Conservation (phyloP, 805 yeast species). For the Metschnikowia kunwiensis region DNA sequence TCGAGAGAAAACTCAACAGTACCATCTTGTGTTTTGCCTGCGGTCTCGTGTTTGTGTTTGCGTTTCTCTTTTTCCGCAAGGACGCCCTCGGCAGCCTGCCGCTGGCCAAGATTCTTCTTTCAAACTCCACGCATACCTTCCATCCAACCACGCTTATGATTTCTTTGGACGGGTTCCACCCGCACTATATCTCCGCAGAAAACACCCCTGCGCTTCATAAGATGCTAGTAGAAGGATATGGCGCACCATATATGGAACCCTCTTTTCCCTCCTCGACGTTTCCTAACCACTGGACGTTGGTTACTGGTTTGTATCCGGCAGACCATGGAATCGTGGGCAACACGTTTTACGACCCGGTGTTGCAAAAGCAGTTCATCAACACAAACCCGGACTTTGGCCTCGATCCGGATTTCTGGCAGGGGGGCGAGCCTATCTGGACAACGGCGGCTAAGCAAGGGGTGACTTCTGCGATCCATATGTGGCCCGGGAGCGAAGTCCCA, state of each 20-base stretch:
- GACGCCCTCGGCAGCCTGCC: slow-evolving; percentile 1
- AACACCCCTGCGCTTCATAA: slow-evolving; percentile 70
- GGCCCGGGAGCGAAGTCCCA: slow-evolving; percentile 89
- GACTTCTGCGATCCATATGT: slow-evolving; percentile 82
- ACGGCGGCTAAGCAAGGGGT: slow-evolving; percentile 66
- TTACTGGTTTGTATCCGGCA: slow-evolving; percentile 80
- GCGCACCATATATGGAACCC: slow-evolving; percentile 83
- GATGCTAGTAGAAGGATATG: slow-evolving; percentile 49
- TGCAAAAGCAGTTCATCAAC: slow-evolving; percentile 58
- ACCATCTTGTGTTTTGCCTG: slow-evolving; percentile 16
- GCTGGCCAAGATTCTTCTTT: slow-evolving; percentile 22
- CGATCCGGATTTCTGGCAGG: slow-evolving; percentile 67
- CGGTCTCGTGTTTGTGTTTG: slow-evolving; percentile 12
- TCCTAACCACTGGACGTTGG: slow-evolving; percentile 89
- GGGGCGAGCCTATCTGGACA: slow-evolving; percentile 87
- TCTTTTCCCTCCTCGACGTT: slow-evolving; percentile 87
- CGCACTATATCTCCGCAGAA: slow-evolving; percentile 67
- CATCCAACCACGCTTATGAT: slow-evolving; percentile 77
- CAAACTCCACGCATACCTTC: slow-evolving; percentile 67
- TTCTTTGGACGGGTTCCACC: slow-evolving; percentile 89
- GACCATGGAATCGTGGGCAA: slow-evolving; percentile 88
- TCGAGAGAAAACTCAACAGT: slow-evolving; percentile 23
- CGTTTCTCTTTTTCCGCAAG: slow-evolving; percentile 7
- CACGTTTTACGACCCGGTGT: slow-evolving; percentile 63
- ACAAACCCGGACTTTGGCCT: slow-evolving; percentile 52